phyloP scores from a whole-genome alignment of 768 basidiomycete species.

The Mycena venus region DNA sequence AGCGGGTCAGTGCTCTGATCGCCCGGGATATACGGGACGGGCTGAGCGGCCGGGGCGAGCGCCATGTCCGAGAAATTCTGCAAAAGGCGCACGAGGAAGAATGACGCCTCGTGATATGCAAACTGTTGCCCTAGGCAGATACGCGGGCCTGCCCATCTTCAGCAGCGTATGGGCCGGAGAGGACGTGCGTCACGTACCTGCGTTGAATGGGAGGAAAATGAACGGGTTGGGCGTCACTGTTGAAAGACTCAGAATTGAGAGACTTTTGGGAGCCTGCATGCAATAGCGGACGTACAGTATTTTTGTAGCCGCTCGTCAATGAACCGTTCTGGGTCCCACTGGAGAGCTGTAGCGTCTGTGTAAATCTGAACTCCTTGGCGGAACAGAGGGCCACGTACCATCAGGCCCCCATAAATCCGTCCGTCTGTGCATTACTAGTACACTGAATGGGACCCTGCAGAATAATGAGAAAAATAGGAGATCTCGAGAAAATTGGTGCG shows the following conservation, averaged over 20 bases:
- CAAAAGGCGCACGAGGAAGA: slow-evolving; percentile 70
- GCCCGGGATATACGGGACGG: slow-evolving; percentile 53
- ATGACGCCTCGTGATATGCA: slow-evolving; percentile 76
- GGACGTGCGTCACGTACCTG: slow-evolving; percentile 39
- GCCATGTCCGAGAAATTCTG: slow-evolving; percentile 64
- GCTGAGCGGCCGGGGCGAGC: slow-evolving; percentile 60
- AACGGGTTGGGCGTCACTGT: slow-evolving; percentile 32
- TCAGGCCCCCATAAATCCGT: slow-evolving; percentile 78
- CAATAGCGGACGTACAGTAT: slow-evolving; percentile 62
- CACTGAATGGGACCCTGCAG: slow-evolving; percentile 58
- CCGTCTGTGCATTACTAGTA: slow-evolving; percentile 72
- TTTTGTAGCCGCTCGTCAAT: slow-evolving; percentile 70
- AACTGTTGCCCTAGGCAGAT: slow-evolving; percentile 71
- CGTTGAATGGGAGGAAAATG: slow-evolving; percentile 68
- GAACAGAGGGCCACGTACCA: slow-evolving; percentile 35
- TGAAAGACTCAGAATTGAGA: not conserved
- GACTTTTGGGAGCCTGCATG: slow-evolving; percentile 32
- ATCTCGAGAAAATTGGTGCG: not conserved
- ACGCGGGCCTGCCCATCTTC: slow-evolving; percentile 43
- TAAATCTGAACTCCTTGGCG: not conserved
- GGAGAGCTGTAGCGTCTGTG: slow-evolving; percentile 38
- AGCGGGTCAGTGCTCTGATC: not conserved
- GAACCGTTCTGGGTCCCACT: slow-evolving; percentile 79
- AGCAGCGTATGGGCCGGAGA: not conserved
- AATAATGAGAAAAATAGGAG: not conserved